Evolutionary conservation across 805 yeast species (phyloP).

Genomic region (Metschnikowia cerradonensis): DNA sequence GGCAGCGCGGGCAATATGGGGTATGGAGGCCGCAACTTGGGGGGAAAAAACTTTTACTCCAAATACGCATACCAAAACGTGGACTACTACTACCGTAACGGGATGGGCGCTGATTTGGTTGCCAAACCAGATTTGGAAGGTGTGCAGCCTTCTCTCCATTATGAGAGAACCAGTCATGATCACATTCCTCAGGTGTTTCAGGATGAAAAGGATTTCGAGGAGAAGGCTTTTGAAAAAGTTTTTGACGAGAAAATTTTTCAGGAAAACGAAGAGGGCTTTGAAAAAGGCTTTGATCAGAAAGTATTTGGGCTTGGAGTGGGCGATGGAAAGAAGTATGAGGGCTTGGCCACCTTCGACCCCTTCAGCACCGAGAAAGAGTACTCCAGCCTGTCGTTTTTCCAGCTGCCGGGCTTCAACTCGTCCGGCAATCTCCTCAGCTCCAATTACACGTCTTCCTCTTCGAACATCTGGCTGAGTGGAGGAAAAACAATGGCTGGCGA

Average conservation of each 20-base stretch:
- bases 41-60: neutral
- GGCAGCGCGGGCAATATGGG: no score
- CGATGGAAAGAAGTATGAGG: slow-evolving; percentile 8
- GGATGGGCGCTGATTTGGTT: neutral
- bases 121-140: neutral
- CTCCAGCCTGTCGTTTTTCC: slow-evolving; percentile 7
- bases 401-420: slow-evolving; percentile 16
- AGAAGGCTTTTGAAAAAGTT: neutral
- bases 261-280: neutral
- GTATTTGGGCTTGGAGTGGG: neutral
- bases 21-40: neutral
- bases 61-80: neutral
- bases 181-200: slow-evolving; percentile 19
- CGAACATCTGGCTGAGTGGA: slow-evolving; percentile 26
- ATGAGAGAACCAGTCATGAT: neutral
- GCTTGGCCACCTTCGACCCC: slow-evolving; percentile 25
- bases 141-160: neutral
- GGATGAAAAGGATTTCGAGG: slow-evolving; percentile 1
- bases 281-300: neutral
- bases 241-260: neutral
- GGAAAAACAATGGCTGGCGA: slow-evolving; percentile 16
- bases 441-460: slow-evolving; percentile 10
- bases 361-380: slow-evolving; percentile 15
- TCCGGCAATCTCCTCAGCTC: slow-evolving; percentile 16
- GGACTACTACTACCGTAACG: neutral